A percentile compares a stretch with the other conserved stretches of the same genome.
These are phyloP conservation scores for Pythium biforme DNA, from an alignment of 352 stramenopile genomes.

Conservation along the genomic window DNA sequence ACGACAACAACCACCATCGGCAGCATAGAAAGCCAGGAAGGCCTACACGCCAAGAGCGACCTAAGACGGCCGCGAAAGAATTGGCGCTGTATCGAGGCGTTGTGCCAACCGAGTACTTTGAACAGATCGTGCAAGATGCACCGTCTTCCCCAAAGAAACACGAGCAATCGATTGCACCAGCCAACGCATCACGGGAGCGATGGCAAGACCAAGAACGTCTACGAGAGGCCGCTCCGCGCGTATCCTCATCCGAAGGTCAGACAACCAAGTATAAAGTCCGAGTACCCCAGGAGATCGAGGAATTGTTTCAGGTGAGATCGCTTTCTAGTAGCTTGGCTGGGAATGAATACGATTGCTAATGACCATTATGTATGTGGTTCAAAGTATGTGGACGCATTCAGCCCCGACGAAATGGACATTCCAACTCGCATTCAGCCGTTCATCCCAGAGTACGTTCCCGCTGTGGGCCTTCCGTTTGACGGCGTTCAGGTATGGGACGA, in stretches of 20 bases:
- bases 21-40: not conserved
- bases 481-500: constrained; percentile 48
- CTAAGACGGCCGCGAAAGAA: constrained; percentile 55
- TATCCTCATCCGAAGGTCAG: not conserved
- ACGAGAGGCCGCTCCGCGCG: not conserved
- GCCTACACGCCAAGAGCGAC: constrained; percentile 20
- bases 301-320: constrained; percentile 47
- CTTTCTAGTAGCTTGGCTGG: not conserved
- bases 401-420: constrained; percentile 88
- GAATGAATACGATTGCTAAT: no score
- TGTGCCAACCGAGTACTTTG: constrained; percentile 52
- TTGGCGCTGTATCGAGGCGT: constrained; percentile 56
- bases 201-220: not conserved
- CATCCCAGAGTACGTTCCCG: constrained; percentile 90
- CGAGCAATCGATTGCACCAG: not conserved
- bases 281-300: constrained; percentile 55
- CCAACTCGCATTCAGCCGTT: constrained; percentile 92
- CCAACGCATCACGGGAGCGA: not conserved
- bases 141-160: constrained; percentile 4
- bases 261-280: constrained; percentile 30
- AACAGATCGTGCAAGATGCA: constrained; percentile 30
- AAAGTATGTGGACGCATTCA: constrained; percentile 80
- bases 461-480: constrained; percentile 64
- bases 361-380: constrained; percentile 9
- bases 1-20: not conserved